Percentiles rank a stretch among this genome's conserved stretches.
Conservation (phyloP, 768 basidiomycete species). For the Austroboletus eburneus region DNA sequence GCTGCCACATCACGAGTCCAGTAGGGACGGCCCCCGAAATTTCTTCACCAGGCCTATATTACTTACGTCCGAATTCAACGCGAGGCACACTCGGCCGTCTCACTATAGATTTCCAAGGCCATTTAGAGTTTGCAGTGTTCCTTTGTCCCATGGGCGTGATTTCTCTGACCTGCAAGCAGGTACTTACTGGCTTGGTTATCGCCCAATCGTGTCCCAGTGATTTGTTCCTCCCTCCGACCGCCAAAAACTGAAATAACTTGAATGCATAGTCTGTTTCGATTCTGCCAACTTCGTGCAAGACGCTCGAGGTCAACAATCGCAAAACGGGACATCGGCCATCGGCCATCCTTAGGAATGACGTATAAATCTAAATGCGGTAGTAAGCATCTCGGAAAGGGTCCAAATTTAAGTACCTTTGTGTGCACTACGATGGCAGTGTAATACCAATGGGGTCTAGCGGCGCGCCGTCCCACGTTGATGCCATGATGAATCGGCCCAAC, state of each 20-base stretch:
- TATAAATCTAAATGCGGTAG: background rate
- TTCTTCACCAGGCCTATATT: conserved; percentile 5
- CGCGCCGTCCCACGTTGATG: background rate
- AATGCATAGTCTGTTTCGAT: too few species aligned
- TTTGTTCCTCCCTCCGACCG: too few species aligned
- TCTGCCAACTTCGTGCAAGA: too few species aligned
- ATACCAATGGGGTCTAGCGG: conserved; percentile 1
- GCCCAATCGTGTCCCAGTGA: too few species aligned
- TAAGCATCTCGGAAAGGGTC: background rate
- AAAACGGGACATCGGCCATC: background rate
- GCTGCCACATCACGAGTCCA: background rate
- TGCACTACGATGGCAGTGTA: background rate
- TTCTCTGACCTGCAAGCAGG: background rate
- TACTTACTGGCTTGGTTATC: background rate
- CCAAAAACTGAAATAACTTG: too few species aligned
- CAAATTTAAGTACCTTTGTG: background rate
- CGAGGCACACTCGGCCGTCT: background rate
- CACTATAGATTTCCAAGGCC: background rate
- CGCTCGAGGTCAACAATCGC: background rate
- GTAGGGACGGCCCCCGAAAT: background rate
- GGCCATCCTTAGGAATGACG: background rate
- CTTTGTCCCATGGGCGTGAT: conserved; percentile 5
- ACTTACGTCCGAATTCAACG: conserved; percentile 7
- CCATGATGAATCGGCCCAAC: background rate
- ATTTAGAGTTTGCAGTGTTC: conserved; percentile 1